Evolutionary conservation across 345 rosid species (phyloP).

Genomic region (Physaria fendleri): DNA sequence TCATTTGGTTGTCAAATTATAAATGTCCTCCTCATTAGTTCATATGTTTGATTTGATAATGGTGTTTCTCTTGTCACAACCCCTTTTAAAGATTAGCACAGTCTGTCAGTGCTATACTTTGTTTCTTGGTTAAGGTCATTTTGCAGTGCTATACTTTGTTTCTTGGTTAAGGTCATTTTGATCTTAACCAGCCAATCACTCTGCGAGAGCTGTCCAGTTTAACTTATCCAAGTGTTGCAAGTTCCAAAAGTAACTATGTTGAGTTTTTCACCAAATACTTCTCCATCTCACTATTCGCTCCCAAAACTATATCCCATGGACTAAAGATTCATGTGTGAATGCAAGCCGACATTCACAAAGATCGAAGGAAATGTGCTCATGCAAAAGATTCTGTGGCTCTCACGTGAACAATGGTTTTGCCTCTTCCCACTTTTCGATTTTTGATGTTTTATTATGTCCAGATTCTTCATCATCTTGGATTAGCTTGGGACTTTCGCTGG

Average conservation of each 20-base stretch:
- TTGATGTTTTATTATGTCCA: slow-evolving; percentile 30
- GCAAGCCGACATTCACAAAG: slow-evolving; percentile 5
- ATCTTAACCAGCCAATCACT: neutral
- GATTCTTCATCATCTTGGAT: slow-evolving; percentile 85
- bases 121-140: too few species aligned
- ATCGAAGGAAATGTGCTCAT: slow-evolving; percentile 6
- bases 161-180: neutral
- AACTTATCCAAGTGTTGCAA: neutral
- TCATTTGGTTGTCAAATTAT: slow-evolving; percentile 12
- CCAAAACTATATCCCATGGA: neutral
- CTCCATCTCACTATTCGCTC: neutral
- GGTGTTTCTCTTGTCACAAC: neutral
- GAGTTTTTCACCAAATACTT: neutral
- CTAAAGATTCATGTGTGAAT: slow-evolving; percentile 7
- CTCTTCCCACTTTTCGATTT: slow-evolving; percentile 2
- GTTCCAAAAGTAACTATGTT: neutral
- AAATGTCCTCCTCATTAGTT: neutral
- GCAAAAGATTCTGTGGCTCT: neutral
- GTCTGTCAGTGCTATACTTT: neutral
- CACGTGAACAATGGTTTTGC: slow-evolving; percentile 2
- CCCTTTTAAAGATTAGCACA: neutral
- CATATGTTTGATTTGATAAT: neutral
- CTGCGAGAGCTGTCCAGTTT: neutral
- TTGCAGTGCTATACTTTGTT: neutral
- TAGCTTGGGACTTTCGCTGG: slow-evolving; percentile 92